Base-by-base conservation (phyloP, 495 filamentous ascomycete species). In the Hypomontagnella monticulosa region DNA sequence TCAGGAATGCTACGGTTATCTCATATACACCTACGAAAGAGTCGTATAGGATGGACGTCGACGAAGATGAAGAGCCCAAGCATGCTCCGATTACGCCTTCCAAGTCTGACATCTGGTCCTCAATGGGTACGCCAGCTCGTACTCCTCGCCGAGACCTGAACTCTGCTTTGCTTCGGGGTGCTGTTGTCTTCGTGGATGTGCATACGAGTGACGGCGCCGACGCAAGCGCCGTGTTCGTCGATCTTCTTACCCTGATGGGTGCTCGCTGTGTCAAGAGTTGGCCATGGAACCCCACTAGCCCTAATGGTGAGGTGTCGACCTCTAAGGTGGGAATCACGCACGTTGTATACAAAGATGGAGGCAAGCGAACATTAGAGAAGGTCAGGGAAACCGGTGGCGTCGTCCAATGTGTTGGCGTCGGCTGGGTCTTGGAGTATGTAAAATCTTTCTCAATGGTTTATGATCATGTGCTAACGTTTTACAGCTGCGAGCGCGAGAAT, bases 261-360 rank as follows among this genome's bases (percentile, higher is more conserved):
- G 95, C 93, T 14, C 85, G 87, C 27, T 93, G 91, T 66, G 84
- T 96, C 11, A 91, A 89, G 76, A 83, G 81, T 18, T 99, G 95
- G 95, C 83, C 83, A 10, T 96, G 92, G 92, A 95, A 92, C 61
- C 89, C 89, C 7, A 69, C 46, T 38, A 75, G 50, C 40, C 64
- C 72, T 61, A 53, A 73, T 23, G 63, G 59, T 14, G 73, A 76
- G 33, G 70, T 76, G 4, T 72, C 79, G 7, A 66, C 73, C 4
- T 68, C 77, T 19, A 91, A 88, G 72, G 80, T 96, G 32, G 91
- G 91, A 2, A 93, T 97, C 71, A 99, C 95, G 4, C 95, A 99
- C 69, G 91, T 99, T 1, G 87, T 99, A 1, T 99, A 91, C 78
- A 97, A 97, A 71, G 95, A 97, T 76, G 95, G 95, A 40, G 89